Evolutionary conservation across 2,329 filamentous ascomycete genomes (phyloP), one percentile per base, ranked within the genome.

Genomic region (Hymenotorrendiella dingleyae): DNA sequence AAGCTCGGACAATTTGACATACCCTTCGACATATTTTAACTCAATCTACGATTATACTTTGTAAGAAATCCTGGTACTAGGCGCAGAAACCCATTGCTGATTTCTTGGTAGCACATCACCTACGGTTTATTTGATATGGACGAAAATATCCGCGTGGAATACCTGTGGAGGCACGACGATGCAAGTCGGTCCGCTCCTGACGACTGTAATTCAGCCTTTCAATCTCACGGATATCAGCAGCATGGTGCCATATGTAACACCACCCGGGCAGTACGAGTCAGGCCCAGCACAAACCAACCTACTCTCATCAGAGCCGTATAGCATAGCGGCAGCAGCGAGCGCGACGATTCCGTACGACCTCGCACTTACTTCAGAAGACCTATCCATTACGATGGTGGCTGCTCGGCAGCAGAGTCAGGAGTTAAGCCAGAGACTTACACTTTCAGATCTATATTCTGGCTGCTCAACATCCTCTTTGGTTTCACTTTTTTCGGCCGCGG

Each of bases 11-110:
- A 51, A 48, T 36, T 7, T 21, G 4, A 29, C 42, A 2, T 47
- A 54, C 26, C 40, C 47, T 7, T 37, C 42, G 8, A 50, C 47
- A 8, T 43, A 43, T 19, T 52, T 47, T 28, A 36, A 48, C 34
- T 5, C 40, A n/a, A 4, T 20, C 1, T 23, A 27, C 12, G n/a
- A 33, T 26, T 34, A 17, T 14, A 41, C 38, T 26, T 41, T 41
- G 29, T 41, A 27, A 34, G 38, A 26, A 12, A 34, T 16, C 8
- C n/a, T 6, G 17, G 3, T 27, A n/a, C 10, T n/a, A 17, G 6
- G 14, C n/a, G n/a, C n/a, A 17, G 14, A 28, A 16, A 11, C 23
- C 14, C 6, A 10, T 9, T 9, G 11, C 21, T 42, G n/a, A 42
- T 14, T 4, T 8, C 5, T 2, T 5, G n/a, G 4, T 19, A 42